phyloP scores from a whole-genome alignment of 2,329 filamentous ascomycete species.

The Chalaropsis thielavioides region DNA sequence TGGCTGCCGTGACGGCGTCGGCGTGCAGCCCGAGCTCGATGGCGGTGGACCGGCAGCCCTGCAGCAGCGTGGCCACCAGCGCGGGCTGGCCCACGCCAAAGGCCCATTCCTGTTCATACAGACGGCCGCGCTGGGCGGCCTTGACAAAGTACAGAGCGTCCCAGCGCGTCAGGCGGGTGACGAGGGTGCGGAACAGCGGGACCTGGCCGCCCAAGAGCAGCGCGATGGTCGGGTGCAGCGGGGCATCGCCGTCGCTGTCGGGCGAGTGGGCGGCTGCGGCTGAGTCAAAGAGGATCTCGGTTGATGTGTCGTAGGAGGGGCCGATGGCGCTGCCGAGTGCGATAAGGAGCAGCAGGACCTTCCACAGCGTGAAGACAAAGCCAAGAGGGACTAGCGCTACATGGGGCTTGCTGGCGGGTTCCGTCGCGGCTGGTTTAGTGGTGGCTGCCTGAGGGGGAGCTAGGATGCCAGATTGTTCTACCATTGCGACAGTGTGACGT shows the following conservation, averaged over 20 bases:
- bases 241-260: constrained; percentile 13
- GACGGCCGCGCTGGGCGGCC: constrained; percentile 45
- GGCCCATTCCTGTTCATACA: constrained; percentile 76
- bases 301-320: constrained; percentile 68
- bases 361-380: constrained; percentile 48
- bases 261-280: constrained; percentile 28
- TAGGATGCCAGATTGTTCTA: not conserved
- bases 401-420: not conserved
- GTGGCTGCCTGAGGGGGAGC: not conserved
- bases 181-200: constrained; percentile 23
- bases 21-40: constrained; percentile 14
- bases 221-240: constrained; percentile 20
- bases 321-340: constrained; percentile 35
- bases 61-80: constrained; percentile 11
- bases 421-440: not conserved
- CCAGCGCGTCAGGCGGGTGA: constrained; percentile 55
- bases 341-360: constrained; percentile 48
- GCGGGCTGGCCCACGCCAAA: constrained; percentile 44
- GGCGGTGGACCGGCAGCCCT: constrained; percentile 12
- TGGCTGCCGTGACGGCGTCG: constrained; percentile 26
- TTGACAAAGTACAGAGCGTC: constrained; percentile 66
- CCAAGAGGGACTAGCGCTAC: constrained; percentile 20
- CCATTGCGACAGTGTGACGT: not conserved
- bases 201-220: constrained; percentile 1
- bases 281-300: constrained; percentile 29